Evolutionary conservation across 192 early-diverging fungal genomes (phyloP).

Genomic region (Podila minutissima): DNA sequence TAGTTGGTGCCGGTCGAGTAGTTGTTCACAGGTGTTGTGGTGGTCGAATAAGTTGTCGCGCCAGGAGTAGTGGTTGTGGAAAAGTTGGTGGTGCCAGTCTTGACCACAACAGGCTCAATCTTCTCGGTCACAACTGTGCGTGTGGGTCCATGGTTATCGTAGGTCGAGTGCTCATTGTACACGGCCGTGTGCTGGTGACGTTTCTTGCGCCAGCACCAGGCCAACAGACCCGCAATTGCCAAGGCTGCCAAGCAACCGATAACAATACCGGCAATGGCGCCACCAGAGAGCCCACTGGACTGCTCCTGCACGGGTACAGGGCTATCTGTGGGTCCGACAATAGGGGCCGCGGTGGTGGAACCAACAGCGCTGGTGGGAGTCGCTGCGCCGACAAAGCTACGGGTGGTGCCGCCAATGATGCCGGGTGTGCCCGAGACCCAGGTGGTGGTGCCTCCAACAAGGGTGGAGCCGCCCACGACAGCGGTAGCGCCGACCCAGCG

Average conservation of each 20-base stretch:
- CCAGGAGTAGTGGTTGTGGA: neutral
- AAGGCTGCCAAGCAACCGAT: slow-evolving; percentile 11
- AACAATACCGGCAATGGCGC: slow-evolving; percentile 26
- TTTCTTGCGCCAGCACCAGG: slow-evolving; percentile 23
- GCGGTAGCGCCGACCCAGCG: slow-evolving; percentile 1
- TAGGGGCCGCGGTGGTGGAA: neutral
- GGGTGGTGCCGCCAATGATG: slow-evolving; percentile 1
- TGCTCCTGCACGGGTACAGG: neutral
- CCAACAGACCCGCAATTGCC: slow-evolving; percentile 16
- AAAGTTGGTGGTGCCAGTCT: neutral
- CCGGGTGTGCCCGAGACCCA: slow-evolving; percentile 11
- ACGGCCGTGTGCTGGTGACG: slow-evolving; percentile 5
- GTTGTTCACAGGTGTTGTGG: neutral
- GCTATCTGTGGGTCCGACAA: neutral
- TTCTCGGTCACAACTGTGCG: slow-evolving; percentile 24
- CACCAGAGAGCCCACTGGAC: slow-evolving; percentile 3
- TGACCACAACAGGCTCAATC: slow-evolving; percentile 23
- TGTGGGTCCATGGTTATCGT: slow-evolving; percentile 7
- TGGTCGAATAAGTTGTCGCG: neutral
- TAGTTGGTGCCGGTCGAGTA: neutral
- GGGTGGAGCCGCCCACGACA: slow-evolving; percentile 3
- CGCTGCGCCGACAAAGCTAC: no score
- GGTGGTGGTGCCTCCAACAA: slow-evolving; percentile 4
- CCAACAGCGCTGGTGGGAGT: neutral
- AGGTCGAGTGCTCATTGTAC: slow-evolving; percentile 3